Evolutionary conservation across 768 basidiomycete genomes (phyloP).

Genomic region (Lentinula sp.): DNA sequence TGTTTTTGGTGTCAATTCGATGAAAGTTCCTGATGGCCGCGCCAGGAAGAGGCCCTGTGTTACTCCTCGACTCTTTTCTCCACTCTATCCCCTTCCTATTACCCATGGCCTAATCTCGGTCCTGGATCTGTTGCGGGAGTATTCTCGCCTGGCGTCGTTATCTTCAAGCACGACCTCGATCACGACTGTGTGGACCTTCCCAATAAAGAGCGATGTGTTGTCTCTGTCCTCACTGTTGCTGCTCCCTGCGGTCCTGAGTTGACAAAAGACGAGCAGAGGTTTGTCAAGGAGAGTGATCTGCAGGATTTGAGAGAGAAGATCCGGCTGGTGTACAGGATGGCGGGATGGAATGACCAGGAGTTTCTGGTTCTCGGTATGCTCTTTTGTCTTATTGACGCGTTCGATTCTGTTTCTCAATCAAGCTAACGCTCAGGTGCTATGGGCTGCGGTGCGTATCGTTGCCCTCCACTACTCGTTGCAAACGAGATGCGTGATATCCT

Average conservation of each 20-base stretch:
- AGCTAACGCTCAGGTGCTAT: slow-evolving; percentile 13
- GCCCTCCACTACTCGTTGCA: slow-evolving; percentile 34
- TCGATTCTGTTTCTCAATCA: not conserved
- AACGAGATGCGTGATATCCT: slow-evolving; percentile 35
- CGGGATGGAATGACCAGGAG: slow-evolving; percentile 27
- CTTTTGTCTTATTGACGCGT: not conserved
- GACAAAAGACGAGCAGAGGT: slow-evolving; percentile 17
- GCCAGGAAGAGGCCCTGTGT: slow-evolving; percentile 41
- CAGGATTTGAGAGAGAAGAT: slow-evolving; percentile 37
- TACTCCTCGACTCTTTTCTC: slow-evolving; percentile 40
- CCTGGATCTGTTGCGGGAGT: slow-evolving; percentile 31
- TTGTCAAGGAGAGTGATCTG: slow-evolving; percentile 20
- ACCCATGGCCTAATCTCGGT: slow-evolving; percentile 43
- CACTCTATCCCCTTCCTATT: slow-evolving; percentile 32
- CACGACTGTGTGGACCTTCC: slow-evolving; percentile 31
- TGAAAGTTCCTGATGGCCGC: not conserved
- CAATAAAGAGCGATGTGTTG: slow-evolving; percentile 23
- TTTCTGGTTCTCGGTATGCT: slow-evolving; percentile 32
- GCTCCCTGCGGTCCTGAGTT: slow-evolving; percentile 28
- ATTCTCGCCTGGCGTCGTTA: slow-evolving; percentile 38
- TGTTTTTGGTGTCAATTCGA: not conserved
- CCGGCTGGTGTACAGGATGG: slow-evolving; percentile 36
- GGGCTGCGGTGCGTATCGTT: slow-evolving; percentile 38
- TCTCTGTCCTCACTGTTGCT: slow-evolving; percentile 42
- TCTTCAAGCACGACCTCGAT: slow-evolving; percentile 42